These are phyloP conservation scores for Phoenix roebelenii DNA, from an alignment of 176 grass and related monocot genomes.

Conservation along the genomic window DNA sequence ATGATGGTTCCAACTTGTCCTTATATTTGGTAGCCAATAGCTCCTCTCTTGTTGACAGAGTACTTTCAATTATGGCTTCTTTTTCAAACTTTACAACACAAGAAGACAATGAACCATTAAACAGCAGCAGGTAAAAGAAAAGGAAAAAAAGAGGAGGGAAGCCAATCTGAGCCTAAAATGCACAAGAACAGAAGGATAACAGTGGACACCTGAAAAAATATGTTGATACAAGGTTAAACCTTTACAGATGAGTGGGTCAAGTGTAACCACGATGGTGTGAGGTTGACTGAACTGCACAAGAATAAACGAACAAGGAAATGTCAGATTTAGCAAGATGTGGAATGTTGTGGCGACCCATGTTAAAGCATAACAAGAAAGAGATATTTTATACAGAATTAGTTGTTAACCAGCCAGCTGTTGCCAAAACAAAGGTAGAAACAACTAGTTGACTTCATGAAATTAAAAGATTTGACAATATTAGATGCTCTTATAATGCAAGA, in stretches of 20 bases:
- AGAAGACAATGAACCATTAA: too few relatives aligned
- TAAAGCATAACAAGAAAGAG: too few relatives aligned
- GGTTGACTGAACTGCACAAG: constrained; percentile 68
- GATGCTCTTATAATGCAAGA: too few relatives aligned
- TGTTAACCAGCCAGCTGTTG: too few relatives aligned
- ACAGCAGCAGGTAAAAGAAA: neutral
- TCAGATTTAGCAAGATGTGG: too few relatives aligned
- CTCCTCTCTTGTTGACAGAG: constrained; percentile 49
- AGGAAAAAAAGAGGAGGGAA: constrained; percentile 21
- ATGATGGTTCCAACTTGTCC: constrained; percentile 61
- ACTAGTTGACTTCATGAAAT: too few relatives aligned
- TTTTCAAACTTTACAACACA: constrained; percentile 50
- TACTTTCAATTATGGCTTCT: constrained; percentile 49
- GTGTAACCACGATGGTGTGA: constrained; percentile 87
- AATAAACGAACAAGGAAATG: constrained; percentile 10
- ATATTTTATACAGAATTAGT: too few relatives aligned
- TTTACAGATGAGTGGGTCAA: constrained; percentile 94
- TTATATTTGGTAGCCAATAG: constrained; percentile 78
- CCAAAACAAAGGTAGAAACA: too few relatives aligned
- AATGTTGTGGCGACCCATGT: too few relatives aligned
- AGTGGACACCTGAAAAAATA: constrained; percentile 76
- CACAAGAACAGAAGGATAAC: too few relatives aligned
- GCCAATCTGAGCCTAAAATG: too few relatives aligned
- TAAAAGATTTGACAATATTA: too few relatives aligned
- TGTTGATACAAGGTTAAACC: constrained; percentile 89